A percentile compares a stretch with the other conserved stretches of the same genome.
These are phyloP conservation scores for Tetradesmus obliquus DNA, from an alignment of 139 green algal species.

Conservation along the genomic window DNA sequence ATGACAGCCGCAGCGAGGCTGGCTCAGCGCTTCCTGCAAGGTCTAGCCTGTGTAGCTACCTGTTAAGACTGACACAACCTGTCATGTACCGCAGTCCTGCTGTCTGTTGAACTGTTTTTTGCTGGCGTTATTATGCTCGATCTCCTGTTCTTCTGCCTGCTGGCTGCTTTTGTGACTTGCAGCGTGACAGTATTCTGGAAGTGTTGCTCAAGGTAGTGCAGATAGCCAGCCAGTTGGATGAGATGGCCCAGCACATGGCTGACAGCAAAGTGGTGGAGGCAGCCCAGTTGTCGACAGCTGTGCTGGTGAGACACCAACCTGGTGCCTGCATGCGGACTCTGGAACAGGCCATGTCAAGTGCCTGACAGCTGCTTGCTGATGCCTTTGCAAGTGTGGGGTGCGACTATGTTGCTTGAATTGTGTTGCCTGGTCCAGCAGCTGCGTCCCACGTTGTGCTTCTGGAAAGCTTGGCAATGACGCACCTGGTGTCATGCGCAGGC, in stretches of 20 bases:
- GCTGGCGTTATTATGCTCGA: no score
- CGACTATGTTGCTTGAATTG: background rate
- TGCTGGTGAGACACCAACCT: background rate
- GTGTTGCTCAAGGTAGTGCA: background rate
- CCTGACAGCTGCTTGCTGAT: background rate
- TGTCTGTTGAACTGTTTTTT: background rate
- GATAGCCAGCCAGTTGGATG: background rate
- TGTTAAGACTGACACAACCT: background rate
- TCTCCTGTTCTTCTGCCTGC: background rate
- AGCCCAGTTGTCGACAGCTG: background rate
- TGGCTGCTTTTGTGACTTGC: conserved; percentile 1
- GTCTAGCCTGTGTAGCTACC: background rate
- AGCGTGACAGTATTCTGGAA: conserved; percentile 1
- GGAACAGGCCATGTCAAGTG: background rate
- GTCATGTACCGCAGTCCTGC: background rate
- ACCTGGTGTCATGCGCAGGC: background rate
- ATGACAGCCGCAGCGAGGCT: background rate
- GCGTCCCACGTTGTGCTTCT: background rate
- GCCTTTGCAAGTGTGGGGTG: background rate
- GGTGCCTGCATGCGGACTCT: background rate
- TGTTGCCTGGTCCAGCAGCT: background rate
- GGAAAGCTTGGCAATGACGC: background rate
- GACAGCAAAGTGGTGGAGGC: background rate
- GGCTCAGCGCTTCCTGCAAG: background rate
- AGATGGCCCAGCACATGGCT: background rate